Percentiles rank a stretch among this genome's conserved stretches.
Conservation (phyloP, 73 alveolate genomes). For the Paramecium caudatum region DNA sequence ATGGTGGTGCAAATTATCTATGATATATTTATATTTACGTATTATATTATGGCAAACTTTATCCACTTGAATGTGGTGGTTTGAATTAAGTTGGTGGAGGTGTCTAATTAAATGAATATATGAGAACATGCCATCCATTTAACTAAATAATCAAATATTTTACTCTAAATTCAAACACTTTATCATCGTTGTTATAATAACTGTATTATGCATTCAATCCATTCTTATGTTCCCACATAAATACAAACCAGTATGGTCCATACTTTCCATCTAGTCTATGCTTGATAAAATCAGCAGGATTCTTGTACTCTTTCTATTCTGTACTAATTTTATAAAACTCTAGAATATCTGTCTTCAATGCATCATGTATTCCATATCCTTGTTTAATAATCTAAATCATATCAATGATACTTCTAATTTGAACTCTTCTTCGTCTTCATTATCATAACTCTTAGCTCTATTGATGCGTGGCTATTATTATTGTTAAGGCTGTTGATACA, state of each 20-base stretch:
- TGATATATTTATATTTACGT: neutral
- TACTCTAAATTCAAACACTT: slow-evolving; percentile 46
- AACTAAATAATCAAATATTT: neutral
- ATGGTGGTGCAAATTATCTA: no score
- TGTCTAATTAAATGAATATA: neutral
- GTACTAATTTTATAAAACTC: slow-evolving; percentile 1
- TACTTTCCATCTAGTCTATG: slow-evolving; percentile 32
- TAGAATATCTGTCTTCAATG: neutral
- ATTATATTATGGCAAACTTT: neutral
- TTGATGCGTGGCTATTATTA: neutral
- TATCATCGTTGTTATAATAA: slow-evolving; percentile 37
- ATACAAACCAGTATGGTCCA: slow-evolving; percentile 61
- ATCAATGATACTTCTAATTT: slow-evolving; percentile 5
- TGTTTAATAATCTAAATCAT: neutral
- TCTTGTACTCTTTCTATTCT: slow-evolving; percentile 31
- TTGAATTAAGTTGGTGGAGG: neutral
- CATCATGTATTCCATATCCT: slow-evolving; percentile 31
- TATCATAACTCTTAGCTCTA: slow-evolving; percentile 29
- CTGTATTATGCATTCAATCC: neutral
- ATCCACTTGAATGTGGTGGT: neutral
- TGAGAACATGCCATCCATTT: slow-evolving; percentile 57
- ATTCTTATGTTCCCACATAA: slow-evolving; percentile 26
- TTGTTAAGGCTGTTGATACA: neutral
- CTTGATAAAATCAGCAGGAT: slow-evolving; percentile 62
- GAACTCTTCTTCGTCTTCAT: no score